phyloP scores from a whole-genome alignment of 225 moss, liverwort and hornwort species.

The Pseudisothecium myosuroides region DNA sequence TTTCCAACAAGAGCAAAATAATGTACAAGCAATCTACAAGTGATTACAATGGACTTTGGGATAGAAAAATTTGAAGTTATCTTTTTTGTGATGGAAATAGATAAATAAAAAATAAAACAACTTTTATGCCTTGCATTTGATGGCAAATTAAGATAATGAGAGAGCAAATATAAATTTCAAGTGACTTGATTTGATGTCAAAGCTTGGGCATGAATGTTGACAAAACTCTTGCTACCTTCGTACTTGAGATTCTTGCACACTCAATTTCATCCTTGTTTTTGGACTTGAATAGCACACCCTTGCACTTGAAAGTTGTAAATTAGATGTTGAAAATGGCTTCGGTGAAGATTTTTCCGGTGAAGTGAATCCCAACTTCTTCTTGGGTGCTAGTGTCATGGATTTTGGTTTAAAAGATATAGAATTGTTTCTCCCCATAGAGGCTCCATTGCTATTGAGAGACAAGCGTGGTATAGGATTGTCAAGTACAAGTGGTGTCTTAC shows the following conservation, averaged over 20 bases:
- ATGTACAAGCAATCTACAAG: not conserved
- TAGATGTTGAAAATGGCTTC: not conserved
- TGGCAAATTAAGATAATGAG: not conserved
- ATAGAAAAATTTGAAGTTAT: not conserved
- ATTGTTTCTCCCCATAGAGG: not conserved
- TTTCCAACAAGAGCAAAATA: not conserved
- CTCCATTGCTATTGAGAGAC: not conserved
- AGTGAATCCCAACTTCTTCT: not conserved
- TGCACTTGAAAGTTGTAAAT: not conserved
- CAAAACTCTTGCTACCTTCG: not conserved
- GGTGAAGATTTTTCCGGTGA: conserved; percentile 1
- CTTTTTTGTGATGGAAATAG: not conserved
- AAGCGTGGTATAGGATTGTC: not conserved
- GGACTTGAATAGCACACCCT: not conserved
- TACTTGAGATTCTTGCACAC: not conserved
- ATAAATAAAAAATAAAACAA: not conserved
- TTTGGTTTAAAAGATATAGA: not conserved
- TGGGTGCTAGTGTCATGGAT: not conserved
- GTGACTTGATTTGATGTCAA: not conserved
- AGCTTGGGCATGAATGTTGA: not conserved
- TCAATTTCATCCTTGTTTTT: not conserved
- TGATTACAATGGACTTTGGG: not conserved
- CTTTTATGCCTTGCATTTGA: not conserved
- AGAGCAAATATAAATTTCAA: not conserved
- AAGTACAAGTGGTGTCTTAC: conserved; percentile 11